Conservation (phyloP, 2,329 filamentous ascomycete species). For the Botrytis galanthina region DNA sequence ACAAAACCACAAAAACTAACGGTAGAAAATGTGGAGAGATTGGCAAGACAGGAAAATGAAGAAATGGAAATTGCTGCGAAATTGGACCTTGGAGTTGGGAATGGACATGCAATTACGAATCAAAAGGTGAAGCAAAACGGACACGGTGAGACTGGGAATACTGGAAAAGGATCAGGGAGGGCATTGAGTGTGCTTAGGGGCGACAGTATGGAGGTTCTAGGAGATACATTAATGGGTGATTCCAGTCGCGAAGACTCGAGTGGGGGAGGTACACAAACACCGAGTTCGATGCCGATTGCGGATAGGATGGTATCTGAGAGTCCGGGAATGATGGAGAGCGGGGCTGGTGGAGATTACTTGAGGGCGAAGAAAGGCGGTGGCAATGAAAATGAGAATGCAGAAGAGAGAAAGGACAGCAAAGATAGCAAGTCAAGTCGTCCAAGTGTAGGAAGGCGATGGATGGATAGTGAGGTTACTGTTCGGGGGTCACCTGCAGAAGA, state of each 20-base stretch:
- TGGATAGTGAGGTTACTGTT: constrained; percentile 17
- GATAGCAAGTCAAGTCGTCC: constrained; percentile 1
- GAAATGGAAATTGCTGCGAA: not conserved
- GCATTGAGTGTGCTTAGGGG: not conserved
- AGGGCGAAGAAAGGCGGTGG: not conserved
- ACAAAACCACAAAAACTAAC: constrained; percentile 47
- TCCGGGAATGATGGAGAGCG: not conserved
- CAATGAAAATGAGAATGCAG: constrained; percentile 20
- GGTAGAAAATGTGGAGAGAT: constrained; percentile 52
- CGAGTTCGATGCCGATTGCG: not conserved
- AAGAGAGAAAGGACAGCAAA: constrained; percentile 25
- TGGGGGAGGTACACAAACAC: not conserved
- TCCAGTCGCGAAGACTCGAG: not conserved
- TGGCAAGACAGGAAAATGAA: constrained; percentile 38
- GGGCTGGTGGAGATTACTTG: not conserved
- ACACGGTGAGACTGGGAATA: not conserved
- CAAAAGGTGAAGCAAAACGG: not conserved
- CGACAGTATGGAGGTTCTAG: not conserved
- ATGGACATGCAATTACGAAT: not conserved
- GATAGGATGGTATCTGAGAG: not conserved
- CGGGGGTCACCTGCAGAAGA: not conserved
- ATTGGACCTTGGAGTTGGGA: not conserved
- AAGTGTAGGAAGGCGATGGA: constrained; percentile 14
- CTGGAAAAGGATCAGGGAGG: not conserved
- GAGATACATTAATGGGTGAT: not conserved